Conservation (phyloP, 1,284 basidiomycete species). For the Cryptococcus sp. region DNA sequence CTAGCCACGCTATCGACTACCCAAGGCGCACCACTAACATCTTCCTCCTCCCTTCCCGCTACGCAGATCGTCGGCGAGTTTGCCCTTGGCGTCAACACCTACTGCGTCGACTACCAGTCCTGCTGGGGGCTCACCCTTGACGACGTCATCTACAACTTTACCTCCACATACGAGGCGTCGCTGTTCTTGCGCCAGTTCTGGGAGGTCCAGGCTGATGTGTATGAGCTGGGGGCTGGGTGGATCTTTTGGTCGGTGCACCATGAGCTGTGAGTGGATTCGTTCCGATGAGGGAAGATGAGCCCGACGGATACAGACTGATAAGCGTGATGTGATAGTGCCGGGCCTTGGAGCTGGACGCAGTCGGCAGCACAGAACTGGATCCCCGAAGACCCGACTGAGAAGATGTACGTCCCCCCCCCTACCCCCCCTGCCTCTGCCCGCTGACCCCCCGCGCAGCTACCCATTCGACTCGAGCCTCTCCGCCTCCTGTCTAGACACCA, state of each 20-base stretch:
- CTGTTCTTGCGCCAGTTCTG: constrained; percentile 36
- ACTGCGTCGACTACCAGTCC: constrained; percentile 35
- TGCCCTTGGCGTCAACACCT: constrained; percentile 25
- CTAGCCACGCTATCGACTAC: background rate
- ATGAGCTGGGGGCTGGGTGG: constrained; percentile 40
- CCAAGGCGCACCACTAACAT: too few species aligned
- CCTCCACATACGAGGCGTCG: constrained; percentile 22
- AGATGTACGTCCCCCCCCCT: constrained; percentile 18
- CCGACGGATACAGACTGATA: background rate
- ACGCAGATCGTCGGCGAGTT: too few species aligned
- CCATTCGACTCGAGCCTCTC: constrained; percentile 22
- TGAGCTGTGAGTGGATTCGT: too few species aligned
- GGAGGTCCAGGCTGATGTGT: constrained; percentile 38
- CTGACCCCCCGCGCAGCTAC: constrained; percentile 9
- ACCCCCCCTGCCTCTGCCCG: background rate
- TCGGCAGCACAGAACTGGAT: constrained; percentile 38
- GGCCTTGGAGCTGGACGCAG: constrained; percentile 36
- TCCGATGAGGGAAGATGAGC: background rate
- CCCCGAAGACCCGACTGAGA: constrained; percentile 32
- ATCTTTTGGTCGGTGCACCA: constrained; percentile 34
- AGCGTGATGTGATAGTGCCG: constrained; percentile 26
- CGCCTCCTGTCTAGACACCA: constrained; percentile 22
- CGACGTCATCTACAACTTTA: constrained; percentile 26
- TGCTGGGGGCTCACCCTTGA: constrained; percentile 24
- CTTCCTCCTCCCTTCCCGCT: background rate